Conservation (phyloP, 2,329 filamentous ascomycete species). For the Ceratocystis cubensis region DNA sequence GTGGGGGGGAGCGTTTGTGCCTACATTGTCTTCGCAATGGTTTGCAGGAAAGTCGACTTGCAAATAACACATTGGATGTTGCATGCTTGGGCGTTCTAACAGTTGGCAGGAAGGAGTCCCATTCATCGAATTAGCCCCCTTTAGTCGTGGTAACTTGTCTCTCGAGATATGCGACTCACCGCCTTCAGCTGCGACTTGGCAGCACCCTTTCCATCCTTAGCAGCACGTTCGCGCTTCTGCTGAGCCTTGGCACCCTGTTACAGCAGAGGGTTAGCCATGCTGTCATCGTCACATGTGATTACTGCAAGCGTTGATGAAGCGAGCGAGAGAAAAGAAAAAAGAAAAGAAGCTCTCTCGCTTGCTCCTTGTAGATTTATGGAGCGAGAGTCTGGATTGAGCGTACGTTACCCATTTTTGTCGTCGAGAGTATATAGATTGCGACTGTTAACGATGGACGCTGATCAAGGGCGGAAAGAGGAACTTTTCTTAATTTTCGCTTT, state of each 20-base stretch:
- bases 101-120: background rate
- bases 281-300: background rate
- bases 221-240: conserved; percentile 61
- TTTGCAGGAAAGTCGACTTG: conserved; percentile 69
- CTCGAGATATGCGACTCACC: conserved; percentile 33
- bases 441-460: background rate
- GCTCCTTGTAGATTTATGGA: background rate
- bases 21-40: conserved; percentile 58
- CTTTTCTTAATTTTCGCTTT: background rate
- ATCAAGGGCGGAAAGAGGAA: background rate
- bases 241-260: conserved; percentile 50
- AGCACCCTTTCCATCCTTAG: conserved; percentile 44
- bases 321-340: background rate
- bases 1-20: background rate
- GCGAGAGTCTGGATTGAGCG: conserved; percentile 12
- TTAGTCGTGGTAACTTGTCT: background rate
- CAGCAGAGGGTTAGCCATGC: background rate
- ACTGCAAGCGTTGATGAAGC: conserved; percentile 17
- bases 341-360: background rate
- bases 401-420: conserved; percentile 23
- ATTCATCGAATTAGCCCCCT: background rate
- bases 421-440: background rate
- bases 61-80: conserved; percentile 65
- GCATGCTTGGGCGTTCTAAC: conserved; percentile 58
- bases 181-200: conserved; percentile 58